These are phyloP conservation scores for Eimeria tenella DNA, from an alignment of 169 alveolate species.

Conservation along the genomic window DNA sequence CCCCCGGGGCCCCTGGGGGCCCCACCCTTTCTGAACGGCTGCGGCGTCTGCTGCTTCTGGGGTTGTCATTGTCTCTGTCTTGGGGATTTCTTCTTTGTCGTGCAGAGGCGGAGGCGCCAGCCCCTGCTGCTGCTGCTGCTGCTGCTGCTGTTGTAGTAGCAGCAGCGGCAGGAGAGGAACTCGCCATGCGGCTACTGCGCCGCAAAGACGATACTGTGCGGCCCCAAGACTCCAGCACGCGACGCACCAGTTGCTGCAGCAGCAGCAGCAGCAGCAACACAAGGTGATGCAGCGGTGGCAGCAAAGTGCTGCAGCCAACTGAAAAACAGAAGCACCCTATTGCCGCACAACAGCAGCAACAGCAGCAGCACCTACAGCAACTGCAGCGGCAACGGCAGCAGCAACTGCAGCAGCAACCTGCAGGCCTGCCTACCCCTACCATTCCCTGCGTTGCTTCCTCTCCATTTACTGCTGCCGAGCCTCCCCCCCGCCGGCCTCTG, in stretches of 20 bases:
- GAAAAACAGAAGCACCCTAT: not conserved
- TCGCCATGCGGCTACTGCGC: slow-evolving; percentile 43
- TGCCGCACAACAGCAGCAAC: not conserved
- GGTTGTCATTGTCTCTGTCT: no score
- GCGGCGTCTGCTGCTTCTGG: not conserved
- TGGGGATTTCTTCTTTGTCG: not conserved
- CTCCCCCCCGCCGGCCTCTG: not conserved
- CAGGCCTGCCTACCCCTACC: not conserved
- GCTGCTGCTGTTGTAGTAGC: slow-evolving; percentile 33
- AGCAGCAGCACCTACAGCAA: not conserved
- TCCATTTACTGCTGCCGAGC: slow-evolving; percentile 2
- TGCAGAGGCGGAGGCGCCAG: not conserved
- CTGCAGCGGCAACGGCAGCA: not conserved
- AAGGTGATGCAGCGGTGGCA: no score
- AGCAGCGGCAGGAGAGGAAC: not conserved
- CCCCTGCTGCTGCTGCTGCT: slow-evolving; percentile 26
- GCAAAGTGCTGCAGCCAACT: not conserved
- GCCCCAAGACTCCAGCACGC: slow-evolving; percentile 61
- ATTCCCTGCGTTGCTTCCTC: slow-evolving; percentile 13
- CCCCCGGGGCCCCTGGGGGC: not conserved
- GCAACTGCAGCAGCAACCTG: not conserved
- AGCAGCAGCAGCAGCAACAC: not conserved
- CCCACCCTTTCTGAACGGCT: not conserved
- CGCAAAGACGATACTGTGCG: slow-evolving; percentile 50
- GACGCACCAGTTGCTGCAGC: slow-evolving; percentile 22